Evolutionary conservation across 1,284 basidiomycete species (phyloP), one percentile per base, ranked within the genome.

Genomic region (Sporisorium reilianum): DNA sequence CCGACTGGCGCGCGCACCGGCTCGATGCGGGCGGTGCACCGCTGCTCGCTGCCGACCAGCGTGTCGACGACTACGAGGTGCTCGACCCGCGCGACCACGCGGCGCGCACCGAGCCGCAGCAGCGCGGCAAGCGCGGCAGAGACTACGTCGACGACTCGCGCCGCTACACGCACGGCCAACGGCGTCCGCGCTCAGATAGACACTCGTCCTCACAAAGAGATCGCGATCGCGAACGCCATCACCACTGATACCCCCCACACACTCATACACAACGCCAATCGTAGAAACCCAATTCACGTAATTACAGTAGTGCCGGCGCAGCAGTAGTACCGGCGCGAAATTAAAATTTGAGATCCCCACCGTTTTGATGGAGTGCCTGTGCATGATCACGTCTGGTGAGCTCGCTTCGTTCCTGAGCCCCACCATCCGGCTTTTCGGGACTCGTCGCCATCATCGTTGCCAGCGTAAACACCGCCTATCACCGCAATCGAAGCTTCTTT

Each of bases 61-160:
- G 51, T 1, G 34, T 74, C 18, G 69, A 80, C 1, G 78, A 81
- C 49, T 81, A 81, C 44, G 65, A 75, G 20, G 78, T 81, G 11
- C 44, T 80, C 11, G 80, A 81, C 50, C 58, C 72, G 10, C 51
- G 75, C 18, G 58, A 77, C 3, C 57, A 51, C 23, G 28, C 30
- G 0, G 23, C 28, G 3, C 45, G 23, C 49, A 40, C 14, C n/a
- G 57, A 4, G 20, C 5, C 14, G 50, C 20, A 20, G 20, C 10
- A 25, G 5, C 28, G 28, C 2, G 77, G 74, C 0, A 76, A 73
- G 25, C 49, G 68, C 20, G 70, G 74, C 2, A 60, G 74, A 45
- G 78, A 80, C 46, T 77, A 55, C 61, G 74, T 77, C 11, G 78
- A 80, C 18, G 30, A 71, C 22, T 12, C 52, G 26, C 34, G 55